Evolutionary conservation across 2,329 filamentous ascomycete species (phyloP).

Genomic region (Zymoseptoria crescenta): DNA sequence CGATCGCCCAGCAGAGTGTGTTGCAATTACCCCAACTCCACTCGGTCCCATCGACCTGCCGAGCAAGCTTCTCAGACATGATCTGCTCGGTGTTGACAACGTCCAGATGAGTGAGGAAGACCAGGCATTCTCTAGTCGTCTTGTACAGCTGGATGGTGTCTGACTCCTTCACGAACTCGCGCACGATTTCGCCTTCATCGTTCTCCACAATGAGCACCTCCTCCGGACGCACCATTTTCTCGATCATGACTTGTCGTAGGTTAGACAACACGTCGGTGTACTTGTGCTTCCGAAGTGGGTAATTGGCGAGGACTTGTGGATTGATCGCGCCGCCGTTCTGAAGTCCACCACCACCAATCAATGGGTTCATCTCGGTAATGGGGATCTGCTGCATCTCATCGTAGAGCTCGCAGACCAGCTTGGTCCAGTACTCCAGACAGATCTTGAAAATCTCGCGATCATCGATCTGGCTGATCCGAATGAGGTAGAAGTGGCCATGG

Average conservation of each 20-base stretch:
- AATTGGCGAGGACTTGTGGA: constrained; percentile 75
- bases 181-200: constrained; percentile 96
- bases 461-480: constrained; percentile 96
- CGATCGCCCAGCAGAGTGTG: constrained; percentile 98
- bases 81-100: constrained; percentile 96
- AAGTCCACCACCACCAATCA: constrained; percentile 70
- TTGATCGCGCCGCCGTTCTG: constrained; percentile 78
- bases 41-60: constrained; percentile 88
- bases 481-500: constrained; percentile 95
- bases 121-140: constrained; percentile 92
- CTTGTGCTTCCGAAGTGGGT: constrained; percentile 94
- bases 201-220: constrained; percentile 99
- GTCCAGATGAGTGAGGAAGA: constrained; percentile 94
- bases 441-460: constrained; percentile 99
- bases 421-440: constrained; percentile 97
- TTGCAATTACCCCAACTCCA: constrained; percentile 99
- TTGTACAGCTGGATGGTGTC: constrained; percentile 99
- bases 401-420: constrained; percentile 93
- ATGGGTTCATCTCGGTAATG: constrained; percentile 83
- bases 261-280: constrained; percentile 92
- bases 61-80: constrained; percentile 96
- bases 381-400: constrained; percentile 98
- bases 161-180: constrained; percentile 98
- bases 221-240: constrained; percentile 98
- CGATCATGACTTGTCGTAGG: constrained; percentile 94